A percentile compares a stretch with the other conserved stretches of the same genome.
Evolutionary conservation across 1,139 yeast species (phyloP).

Genomic region (Geotrichum australiense): DNA sequence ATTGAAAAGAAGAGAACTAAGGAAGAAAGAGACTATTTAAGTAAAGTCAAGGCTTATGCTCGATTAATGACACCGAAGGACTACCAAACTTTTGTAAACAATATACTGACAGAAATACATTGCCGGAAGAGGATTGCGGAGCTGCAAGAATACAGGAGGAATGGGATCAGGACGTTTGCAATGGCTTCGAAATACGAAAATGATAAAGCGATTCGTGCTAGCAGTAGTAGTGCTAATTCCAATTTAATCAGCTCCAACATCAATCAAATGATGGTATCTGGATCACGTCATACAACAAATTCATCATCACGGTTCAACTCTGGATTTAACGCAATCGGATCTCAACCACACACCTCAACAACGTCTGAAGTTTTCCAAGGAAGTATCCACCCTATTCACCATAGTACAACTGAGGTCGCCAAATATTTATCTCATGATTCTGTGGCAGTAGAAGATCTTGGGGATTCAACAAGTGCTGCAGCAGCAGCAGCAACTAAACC

Average conservation of each 20-base stretch:
- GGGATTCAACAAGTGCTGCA: slow-evolving; percentile 15
- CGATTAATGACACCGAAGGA: slow-evolving; percentile 75
- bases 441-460: slow-evolving; percentile 2
- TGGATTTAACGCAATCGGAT: slow-evolving; percentile 5
- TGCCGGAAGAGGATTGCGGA: slow-evolving; percentile 79
- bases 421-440: slow-evolving; percentile 13
- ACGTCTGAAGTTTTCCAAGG: slow-evolving; percentile 10
- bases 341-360: not conserved
- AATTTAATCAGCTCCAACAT: slow-evolving; percentile 12
- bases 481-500: slow-evolving; percentile 12
- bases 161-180: slow-evolving; percentile 80
- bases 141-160: slow-evolving; percentile 85
- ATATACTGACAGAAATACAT: slow-evolving; percentile 67
- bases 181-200: slow-evolving; percentile 82
- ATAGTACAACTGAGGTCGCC: slow-evolving; percentile 8
- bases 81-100: slow-evolving; percentile 64
- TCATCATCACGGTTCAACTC: slow-evolving; percentile 13
- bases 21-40: slow-evolving; percentile 79
- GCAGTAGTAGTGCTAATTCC: slow-evolving; percentile 21
- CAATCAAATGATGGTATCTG: slow-evolving; percentile 12
- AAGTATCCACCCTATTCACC: slow-evolving; percentile 13
- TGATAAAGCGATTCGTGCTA: slow-evolving; percentile 52
- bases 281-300: slow-evolving; percentile 18
- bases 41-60: slow-evolving; percentile 71
- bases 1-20: slow-evolving; percentile 74